Evolutionary conservation across 169 alveolate genomes (phyloP), one percentile per base, ranked within the genome.

Genomic region (Eimeria acervulina): DNA sequence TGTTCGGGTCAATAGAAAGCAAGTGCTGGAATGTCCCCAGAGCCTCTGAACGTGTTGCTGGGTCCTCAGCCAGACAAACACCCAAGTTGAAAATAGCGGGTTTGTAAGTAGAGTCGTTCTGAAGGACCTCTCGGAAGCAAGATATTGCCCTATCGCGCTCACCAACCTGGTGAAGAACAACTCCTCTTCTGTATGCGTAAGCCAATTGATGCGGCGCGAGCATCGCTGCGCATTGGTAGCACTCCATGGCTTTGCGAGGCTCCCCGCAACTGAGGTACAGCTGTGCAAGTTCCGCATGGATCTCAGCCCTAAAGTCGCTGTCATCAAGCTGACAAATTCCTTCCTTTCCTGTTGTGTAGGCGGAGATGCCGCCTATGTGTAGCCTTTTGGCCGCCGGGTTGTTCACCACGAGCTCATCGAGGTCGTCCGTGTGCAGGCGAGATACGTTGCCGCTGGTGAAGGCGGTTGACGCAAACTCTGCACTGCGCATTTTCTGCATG

Each of bases 61-160:
- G 90, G 23, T 78, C 44, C 6, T 76, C 76, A 42, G 91, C 91
- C 19, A 94, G 90, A 70, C 96, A 94, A 33, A 89, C 91, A 33
- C 96, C 96, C 83, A 94, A 55, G 81, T 94, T 94, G 89, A 94
- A 94, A 38, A 94, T 88, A 44, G 96, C 96, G 23, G 96, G 89
- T 44, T 94, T 94, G 88, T 94, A 94, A 0, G 72, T 47, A 17
- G 96, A 89, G 33, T 94, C 94, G 31, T 63, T 59, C 36, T 83
- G 83, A 33, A 94, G 94, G 28, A 89, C 87, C 47, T 55, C 74
- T 33, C 96, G 89, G 47, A 94, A 94, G 80, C 92, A 74, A 17
- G 76, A n/a, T 61, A 94, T 68, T 40, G 96, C 96, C 63, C 78
- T 76, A n/a, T 94, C 89, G 26, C 91, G 85, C 51, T 83, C 92